Evolutionary conservation across 257 asterid species (phyloP), one percentile per base, ranked within the genome.

Genomic region (Lycium barbarum): DNA sequence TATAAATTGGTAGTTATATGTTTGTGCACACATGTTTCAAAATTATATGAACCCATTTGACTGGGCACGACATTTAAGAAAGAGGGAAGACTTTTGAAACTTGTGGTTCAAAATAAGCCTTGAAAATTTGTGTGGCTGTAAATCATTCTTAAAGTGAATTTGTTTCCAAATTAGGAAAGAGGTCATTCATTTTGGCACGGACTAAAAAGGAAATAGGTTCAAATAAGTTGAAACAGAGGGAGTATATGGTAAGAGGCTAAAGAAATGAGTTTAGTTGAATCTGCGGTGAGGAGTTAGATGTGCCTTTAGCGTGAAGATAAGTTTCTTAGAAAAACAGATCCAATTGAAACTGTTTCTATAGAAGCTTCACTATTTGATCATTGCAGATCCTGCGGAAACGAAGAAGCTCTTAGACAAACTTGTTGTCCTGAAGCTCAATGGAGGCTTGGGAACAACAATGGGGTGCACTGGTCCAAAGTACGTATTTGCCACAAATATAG

Each of bases 401-500:
- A 94, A 89, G 90, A 90, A 90, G 73, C 98, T 97, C 82, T 87
- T 97, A 87, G 95, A 95, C 90, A 97, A 97, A 90, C 98, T 97
- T 81, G 99, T 91, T 83, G 99, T 97, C 66, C 83, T 97, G 79
- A 97, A 97, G 92, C 99, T 97, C 86, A 97, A 97, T 85, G 99
- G 99, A 89, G 99, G 99, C 55, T 91, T 97, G 92, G 99, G 99
- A 86, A 97, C 99, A 73, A 97, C 99, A 17, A 97, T 97, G 99
- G 99, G 99, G 7, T 97, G 99, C 88, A 97, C 98, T 18, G 99
- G 99, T 70, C 99, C 99, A 67, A 95, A 97, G 99, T 97, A 94
- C 71, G 94, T 49, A 65, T 49, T 79, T 78, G 6, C 33, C 47
- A 33, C 47, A 78, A 78, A 78, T 76, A 53, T 33, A 26, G 49